Evolutionary conservation across 257 asterid genomes (phyloP).

Genomic region (Nyctanthes arbortristis): DNA sequence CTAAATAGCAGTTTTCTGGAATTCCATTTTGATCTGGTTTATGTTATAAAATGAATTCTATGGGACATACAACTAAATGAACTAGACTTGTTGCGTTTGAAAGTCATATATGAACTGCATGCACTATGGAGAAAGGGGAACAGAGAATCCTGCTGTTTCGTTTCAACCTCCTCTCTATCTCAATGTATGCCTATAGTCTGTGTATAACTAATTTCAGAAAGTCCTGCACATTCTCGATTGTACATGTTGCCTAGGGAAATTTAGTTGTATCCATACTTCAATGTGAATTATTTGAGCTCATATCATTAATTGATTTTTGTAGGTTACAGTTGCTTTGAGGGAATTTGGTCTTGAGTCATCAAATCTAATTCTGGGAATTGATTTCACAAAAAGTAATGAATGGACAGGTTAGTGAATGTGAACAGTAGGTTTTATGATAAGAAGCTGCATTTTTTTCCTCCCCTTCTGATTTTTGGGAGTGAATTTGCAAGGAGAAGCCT

Average conservation of each 20-base stretch:
- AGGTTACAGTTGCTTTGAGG: constrained; percentile 72
- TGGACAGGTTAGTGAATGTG: constrained; percentile 68
- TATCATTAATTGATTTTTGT: constrained; percentile 30
- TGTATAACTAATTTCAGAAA: constrained; percentile 1
- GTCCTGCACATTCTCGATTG: constrained; percentile 4
- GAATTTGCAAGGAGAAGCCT: not conserved
- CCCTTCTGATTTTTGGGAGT: not conserved
- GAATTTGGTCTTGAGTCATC: constrained; percentile 90
- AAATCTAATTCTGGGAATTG: constrained; percentile 78
- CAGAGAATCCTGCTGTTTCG: too few relatives aligned
- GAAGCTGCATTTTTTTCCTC: constrained; percentile 23
- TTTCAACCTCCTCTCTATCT: not conserved
- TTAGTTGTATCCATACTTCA: constrained; percentile 12
- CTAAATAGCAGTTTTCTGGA: not conserved
- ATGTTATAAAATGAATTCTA: too few relatives aligned
- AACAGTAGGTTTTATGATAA: constrained; percentile 17
- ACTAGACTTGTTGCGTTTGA: not conserved
- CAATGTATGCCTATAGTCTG: too few relatives aligned
- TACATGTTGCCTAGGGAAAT: not conserved
- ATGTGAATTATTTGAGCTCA: constrained; percentile 7
- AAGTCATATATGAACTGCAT: too few relatives aligned
- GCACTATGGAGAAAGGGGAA: too few relatives aligned
- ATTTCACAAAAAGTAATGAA: constrained; percentile 86
- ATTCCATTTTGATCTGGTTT: not conserved
- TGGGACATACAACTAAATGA: not conserved